Base-by-base conservation (phyloP, 2,329 filamentous ascomycete species). In the Thermochaetoides dissita region DNA sequence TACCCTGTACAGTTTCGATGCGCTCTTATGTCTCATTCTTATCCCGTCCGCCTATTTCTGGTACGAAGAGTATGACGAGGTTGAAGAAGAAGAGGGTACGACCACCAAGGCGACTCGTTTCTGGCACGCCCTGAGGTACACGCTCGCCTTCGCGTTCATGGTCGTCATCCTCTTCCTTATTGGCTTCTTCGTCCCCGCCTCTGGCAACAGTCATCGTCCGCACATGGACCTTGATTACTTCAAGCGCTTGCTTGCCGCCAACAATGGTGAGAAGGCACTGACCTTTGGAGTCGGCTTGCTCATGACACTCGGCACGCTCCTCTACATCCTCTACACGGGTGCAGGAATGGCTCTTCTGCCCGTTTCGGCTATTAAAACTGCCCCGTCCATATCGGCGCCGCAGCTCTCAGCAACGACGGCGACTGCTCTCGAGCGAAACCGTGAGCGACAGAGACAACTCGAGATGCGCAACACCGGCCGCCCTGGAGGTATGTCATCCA, bases 41-140 rank as follows among this genome's bases (percentile, higher is more conserved):
- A 82, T 96, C 12, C 91, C 91, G 0, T 98, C 98, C 58, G 82
- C 88, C 38, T 98, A 98, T 66, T 98, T 98, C 60, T 95, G 83
- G 78, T 91, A 94, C 56, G 91, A 98, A 60, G 91, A 96, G 61
- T 94, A 94, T 51, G 89, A 95, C 55, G 87, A 95, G 63, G 80
- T 89, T 12, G 87, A 87, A 47, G 73, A 81, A 31, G 84, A 94
- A 54, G 76, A 84, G 46, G 84, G 85, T 30, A 77, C 75, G 30
- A 80, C 88, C 58, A 81, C 82, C 2, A 61, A 81, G 45, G 71
- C 69, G 6, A 74, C 77, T 55, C 75, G 86, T 42, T 72, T 96
- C 46, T 81, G 79, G 73, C 79, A 79, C n/a, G 86, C 91, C 4
- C 67, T 84, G 58, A 94, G 93, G 63, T 96, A 95, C 64, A 95